phyloP scores from a whole-genome alignment of 2,329 filamentous ascomycete species.

The Alternaria viburni region DNA sequence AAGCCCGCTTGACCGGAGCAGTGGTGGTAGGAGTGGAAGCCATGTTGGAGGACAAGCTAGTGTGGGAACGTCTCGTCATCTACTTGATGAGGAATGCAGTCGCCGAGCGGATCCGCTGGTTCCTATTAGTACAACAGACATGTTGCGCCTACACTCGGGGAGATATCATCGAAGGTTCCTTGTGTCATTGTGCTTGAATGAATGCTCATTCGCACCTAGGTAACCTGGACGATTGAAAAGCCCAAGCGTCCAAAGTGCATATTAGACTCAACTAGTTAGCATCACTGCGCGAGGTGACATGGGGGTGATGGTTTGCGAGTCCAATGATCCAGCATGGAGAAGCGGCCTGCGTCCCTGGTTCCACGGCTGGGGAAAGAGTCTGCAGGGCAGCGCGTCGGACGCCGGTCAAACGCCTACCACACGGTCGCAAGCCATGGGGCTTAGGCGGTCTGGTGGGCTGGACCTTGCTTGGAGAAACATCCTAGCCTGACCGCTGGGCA shows the following conservation, averaged over 20 bases:
- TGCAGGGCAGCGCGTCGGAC: conserved; percentile 35
- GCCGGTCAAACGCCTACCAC: conserved; percentile 35
- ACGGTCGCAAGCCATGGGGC: conserved; percentile 32
- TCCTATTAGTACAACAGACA: conserved; percentile 34
- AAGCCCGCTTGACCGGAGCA: conserved; percentile 50
- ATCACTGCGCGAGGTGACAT: conserved; percentile 32
- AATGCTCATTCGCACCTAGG: conserved; percentile 36
- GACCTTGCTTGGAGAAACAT: conserved; percentile 30
- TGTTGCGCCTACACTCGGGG: conserved; percentile 33
- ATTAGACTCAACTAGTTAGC: conserved; percentile 41
- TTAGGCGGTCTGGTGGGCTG: conserved; percentile 34
- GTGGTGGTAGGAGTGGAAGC: conserved; percentile 39
- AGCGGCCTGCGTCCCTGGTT: conserved; percentile 31
- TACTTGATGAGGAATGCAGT: conserved; percentile 25
- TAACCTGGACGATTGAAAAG: conserved; percentile 40
- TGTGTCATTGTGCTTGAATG: conserved; percentile 42
- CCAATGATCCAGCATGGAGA: conserved; percentile 35
- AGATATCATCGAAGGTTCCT: conserved; percentile 30
- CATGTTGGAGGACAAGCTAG: conserved; percentile 8
- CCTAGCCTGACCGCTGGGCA: conserved; percentile 27
- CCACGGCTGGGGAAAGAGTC: conserved; percentile 29
- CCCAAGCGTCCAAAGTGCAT: conserved; percentile 45
- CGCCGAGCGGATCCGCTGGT: conserved; percentile 30
- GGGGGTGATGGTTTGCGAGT: conserved; percentile 16
- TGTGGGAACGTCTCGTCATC: conserved; percentile 14